Base-by-base conservation (phyloP, 495 filamentous ascomycete species). In the Penicillium nucicola region DNA sequence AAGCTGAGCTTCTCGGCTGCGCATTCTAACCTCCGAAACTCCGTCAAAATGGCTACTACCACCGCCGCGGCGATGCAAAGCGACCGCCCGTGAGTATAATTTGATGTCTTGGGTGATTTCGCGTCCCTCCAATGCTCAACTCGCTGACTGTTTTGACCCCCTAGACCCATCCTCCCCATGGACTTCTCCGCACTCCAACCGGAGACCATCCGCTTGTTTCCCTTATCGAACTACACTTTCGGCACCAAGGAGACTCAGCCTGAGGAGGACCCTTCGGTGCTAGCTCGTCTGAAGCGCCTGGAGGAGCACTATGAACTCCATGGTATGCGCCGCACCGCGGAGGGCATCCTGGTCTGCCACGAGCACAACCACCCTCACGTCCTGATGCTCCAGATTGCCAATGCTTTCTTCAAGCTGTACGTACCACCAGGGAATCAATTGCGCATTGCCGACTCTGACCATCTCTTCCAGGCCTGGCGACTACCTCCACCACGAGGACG, bases 361-460 rank as follows among this genome's bases (percentile, higher is more conserved):
- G 93, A 98, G 68, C 92, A 97, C 75, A 97, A 96, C 68, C 93
- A 97, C 67, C 93, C 93, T 1, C 93, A 97, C 64, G 93, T 97
- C 45, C 71, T 97, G 61, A 97, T 97, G 95, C 78, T 97, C 56
- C 93, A 97, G 76, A 98, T 98, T 53, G 93, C 93, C 18, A 98
- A 98, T 72, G 92, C 93, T 4, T 98, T 98, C 70, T 97, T 97
- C 77, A 98, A 98, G 74, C 80, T 97, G 71, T 89, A 76, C 11
- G 77, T 57, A 13, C 17, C 25, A 9, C 7, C 38, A 10, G 25
- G 37, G 10, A 2, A 31, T 17, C 22, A 13, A 25, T 20, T 49
- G 41, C 34, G 4, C 7, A 9, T 23, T 8, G 20, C 14, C n/a
- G 9, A 10, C 25, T 17, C 23, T 48, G 20, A 50, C 53, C 30